These are phyloP conservation scores for Takashimella tepidaria DNA, from an alignment of 1,284 basidiomycete genomes.

Conservation along the genomic window DNA sequence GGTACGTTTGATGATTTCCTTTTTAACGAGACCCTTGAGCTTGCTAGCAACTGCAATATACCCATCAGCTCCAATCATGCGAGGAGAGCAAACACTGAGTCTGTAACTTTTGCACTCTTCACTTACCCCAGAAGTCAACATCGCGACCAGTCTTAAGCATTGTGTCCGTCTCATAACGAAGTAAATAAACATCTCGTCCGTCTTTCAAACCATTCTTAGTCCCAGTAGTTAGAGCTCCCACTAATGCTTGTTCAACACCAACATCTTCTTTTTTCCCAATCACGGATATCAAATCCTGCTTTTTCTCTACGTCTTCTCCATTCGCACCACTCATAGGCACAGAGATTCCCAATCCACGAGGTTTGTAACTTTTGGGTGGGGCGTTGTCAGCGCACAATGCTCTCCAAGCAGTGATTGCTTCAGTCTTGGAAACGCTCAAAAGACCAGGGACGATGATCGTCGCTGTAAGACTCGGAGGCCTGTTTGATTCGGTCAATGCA, in stretches of 20 bases:
- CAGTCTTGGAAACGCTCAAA: slow-evolving; percentile 46
- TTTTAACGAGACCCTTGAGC: slow-evolving; percentile 47
- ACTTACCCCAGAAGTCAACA: slow-evolving; percentile 48
- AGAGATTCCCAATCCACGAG: slow-evolving; percentile 11
- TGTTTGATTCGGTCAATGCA: slow-evolving; percentile 5
- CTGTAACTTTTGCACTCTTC: no score
- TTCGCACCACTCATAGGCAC: slow-evolving; percentile 8
- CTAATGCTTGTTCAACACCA: not conserved
- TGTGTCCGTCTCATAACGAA: slow-evolving; percentile 46
- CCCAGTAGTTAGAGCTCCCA: not conserved
- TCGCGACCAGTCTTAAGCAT: slow-evolving; percentile 50
- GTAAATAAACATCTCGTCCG: slow-evolving; percentile 48
- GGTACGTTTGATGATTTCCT: slow-evolving; percentile 54
- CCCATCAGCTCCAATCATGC: not conserved
- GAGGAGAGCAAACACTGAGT: not conserved
- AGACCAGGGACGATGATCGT: slow-evolving; percentile 52
- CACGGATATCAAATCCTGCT: no score
- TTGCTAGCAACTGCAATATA: slow-evolving; percentile 30
- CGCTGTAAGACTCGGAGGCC: slow-evolving; percentile 42
- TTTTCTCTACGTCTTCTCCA: not conserved
- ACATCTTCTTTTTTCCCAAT: no score
- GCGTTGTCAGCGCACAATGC: slow-evolving; percentile 28
- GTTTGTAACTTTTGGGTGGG: not conserved
- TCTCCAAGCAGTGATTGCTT: slow-evolving; percentile 48
- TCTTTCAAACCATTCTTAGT: slow-evolving; percentile 29